These are phyloP conservation scores for Cladorrhinum sp. DNA, from an alignment of 2,329 filamentous ascomycete species.

Conservation along the genomic window DNA sequence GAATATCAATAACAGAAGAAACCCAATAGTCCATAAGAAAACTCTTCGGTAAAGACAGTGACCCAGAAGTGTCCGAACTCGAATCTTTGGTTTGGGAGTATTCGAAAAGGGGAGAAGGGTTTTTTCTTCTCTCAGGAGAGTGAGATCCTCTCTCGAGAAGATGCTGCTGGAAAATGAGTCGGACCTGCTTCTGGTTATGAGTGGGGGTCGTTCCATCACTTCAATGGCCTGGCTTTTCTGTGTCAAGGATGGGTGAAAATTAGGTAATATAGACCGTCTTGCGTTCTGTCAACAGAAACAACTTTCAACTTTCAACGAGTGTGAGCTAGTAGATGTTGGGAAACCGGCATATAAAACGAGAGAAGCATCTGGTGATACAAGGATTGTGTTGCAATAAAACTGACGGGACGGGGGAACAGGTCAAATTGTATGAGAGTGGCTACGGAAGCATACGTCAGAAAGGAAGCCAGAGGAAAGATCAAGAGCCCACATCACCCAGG, in stretches of 20 bases:
- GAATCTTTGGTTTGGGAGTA: constrained; percentile 39
- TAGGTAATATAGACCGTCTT: neutral
- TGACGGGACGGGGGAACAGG: neutral
- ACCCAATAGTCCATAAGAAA: constrained; percentile 47
- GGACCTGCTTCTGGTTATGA: constrained; percentile 19
- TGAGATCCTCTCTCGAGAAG: neutral
- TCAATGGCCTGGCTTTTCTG: neutral
- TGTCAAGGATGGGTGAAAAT: neutral
- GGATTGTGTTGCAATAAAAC: neutral
- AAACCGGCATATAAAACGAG: neutral
- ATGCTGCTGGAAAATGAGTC: constrained; percentile 20
- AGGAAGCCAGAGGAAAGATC: constrained; percentile 6
- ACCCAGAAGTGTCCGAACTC: constrained; percentile 46
- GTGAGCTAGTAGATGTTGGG: neutral
- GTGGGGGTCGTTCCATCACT: constrained; percentile 23
- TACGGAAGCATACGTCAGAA: constrained; percentile 8
- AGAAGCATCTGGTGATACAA: constrained; percentile 2
- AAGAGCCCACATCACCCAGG: constrained; percentile 4
- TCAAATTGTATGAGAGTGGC: neutral
- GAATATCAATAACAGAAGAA: constrained; percentile 41
- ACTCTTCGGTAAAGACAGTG: constrained; percentile 53
- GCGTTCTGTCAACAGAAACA: neutral
- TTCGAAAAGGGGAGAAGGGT: constrained; percentile 30
- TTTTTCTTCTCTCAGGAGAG: constrained; percentile 20
- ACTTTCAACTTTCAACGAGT: neutral